These are phyloP conservation scores for Fusarium sp. DNA, from an alignment of 2,329 filamentous ascomycete species.

Conservation along the genomic window DNA sequence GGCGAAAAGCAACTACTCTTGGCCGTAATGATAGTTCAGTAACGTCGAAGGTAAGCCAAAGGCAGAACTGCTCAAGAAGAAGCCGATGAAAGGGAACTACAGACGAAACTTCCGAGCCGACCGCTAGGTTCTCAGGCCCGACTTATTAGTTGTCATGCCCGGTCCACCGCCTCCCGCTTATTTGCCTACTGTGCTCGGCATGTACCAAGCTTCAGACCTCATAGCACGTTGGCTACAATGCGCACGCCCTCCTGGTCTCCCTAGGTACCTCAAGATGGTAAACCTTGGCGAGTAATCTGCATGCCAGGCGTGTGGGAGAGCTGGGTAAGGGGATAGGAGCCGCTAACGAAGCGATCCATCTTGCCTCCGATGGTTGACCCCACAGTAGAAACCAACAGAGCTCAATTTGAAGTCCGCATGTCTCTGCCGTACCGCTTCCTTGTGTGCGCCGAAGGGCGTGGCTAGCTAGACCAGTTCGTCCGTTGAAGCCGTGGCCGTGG, in stretches of 20 bases:
- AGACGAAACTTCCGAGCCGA: not conserved
- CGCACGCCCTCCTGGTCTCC: constrained; percentile 21
- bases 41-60: not conserved
- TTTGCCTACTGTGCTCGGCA: not conserved
- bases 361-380: constrained; percentile 30
- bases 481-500: constrained; percentile 4
- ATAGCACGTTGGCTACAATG: constrained; percentile 12
- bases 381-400: constrained; percentile 25
- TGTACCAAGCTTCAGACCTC: constrained; percentile 4
- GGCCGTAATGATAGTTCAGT: not conserved
- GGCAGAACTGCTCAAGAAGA: not conserved
- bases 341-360: constrained; percentile 32
- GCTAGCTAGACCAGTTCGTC: constrained; percentile 6
- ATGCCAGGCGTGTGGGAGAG: constrained; percentile 36
- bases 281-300: constrained; percentile 29
- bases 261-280: constrained; percentile 10
- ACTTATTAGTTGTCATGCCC: constrained; percentile 24
- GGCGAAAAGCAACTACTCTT: not conserved
- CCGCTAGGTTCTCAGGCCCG: not conserved
- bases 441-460: constrained; percentile 10
- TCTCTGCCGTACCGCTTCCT: constrained; percentile 23
- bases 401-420: constrained; percentile 26
- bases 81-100: not conserved
- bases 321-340: constrained; percentile 28
- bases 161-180: constrained; percentile 13